phyloP scores from a whole-genome alignment of 495 filamentous ascomycete species.

The Xylaria scruposa region DNA sequence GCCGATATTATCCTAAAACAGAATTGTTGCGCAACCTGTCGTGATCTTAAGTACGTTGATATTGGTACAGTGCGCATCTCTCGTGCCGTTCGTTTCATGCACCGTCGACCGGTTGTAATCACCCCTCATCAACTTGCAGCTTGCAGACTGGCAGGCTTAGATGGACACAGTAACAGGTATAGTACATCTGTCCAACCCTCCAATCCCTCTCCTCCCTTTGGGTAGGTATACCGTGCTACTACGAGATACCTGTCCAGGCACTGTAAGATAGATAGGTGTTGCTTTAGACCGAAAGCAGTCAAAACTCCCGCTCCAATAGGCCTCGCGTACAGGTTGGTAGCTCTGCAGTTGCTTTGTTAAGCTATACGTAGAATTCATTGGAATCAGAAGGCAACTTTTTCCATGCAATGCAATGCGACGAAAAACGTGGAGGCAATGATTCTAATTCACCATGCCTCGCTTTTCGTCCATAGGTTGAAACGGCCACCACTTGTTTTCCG shows the following conservation, averaged over 20 bases:
- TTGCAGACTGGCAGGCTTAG: neutral
- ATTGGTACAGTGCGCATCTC: neutral
- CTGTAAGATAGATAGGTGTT: neutral
- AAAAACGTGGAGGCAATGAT: slow-evolving; percentile 22
- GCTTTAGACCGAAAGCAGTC: neutral
- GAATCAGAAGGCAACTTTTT: slow-evolving; percentile 22
- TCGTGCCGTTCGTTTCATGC: neutral
- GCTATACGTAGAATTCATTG: slow-evolving; percentile 20
- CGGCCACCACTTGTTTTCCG: slow-evolving; percentile 15
- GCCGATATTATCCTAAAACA: slow-evolving; percentile 4
- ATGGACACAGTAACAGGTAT: slow-evolving; percentile 3
- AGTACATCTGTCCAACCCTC: neutral
- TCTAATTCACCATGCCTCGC: neutral
- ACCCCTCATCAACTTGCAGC: slow-evolving; percentile 15
- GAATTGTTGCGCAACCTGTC: neutral
- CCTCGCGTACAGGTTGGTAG: neutral
- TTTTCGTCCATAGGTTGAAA: slow-evolving; percentile 13
- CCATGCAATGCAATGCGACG: slow-evolving; percentile 26
- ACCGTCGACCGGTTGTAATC: slow-evolving; percentile 4
- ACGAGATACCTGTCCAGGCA: neutral
- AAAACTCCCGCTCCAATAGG: slow-evolving; percentile 13
- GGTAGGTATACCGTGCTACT: slow-evolving; percentile 9
- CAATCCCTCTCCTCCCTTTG: neutral
- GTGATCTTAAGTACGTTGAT: neutral
- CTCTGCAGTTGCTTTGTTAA: slow-evolving; percentile 14